Conservation (phyloP, 2,329 filamentous ascomycete genomes). For the Cadophora luteo-olivacea region DNA sequence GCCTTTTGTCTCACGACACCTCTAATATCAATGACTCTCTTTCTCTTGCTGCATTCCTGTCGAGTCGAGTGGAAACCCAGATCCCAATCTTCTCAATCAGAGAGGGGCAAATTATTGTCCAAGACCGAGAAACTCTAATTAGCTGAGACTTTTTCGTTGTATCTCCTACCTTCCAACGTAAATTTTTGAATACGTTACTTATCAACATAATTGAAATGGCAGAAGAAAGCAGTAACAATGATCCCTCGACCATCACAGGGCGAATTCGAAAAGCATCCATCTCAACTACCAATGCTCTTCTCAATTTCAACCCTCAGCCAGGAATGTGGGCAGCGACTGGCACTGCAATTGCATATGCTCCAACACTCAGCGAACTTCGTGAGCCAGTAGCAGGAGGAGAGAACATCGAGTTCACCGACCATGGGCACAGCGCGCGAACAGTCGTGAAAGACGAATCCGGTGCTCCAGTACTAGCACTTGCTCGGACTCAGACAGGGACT, state of each 20-base stretch:
- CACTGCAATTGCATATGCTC: constrained; percentile 32
- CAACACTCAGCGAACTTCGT: constrained; percentile 30
- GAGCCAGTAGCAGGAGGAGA: constrained; percentile 31
- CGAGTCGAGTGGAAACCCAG: too few species aligned
- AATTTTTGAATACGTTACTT: too few species aligned
- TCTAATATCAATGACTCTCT: too few species aligned
- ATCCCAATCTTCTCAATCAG: too few species aligned
- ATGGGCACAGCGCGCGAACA: constrained; percentile 27
- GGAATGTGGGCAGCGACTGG: constrained; percentile 35
- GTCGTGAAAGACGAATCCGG: constrained; percentile 34
- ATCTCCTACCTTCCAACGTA: too few species aligned
- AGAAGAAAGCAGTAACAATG: not conserved
- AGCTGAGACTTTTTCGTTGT: too few species aligned
- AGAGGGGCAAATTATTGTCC: too few species aligned
- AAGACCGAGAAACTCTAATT: too few species aligned
- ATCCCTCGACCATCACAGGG: constrained; percentile 12
- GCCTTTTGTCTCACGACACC: too few species aligned
- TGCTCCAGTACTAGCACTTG: constrained; percentile 13
- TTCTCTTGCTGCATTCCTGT: too few species aligned
- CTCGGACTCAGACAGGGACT: constrained; percentile 16
- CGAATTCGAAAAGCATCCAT: constrained; percentile 28
- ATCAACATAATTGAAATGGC: not conserved
- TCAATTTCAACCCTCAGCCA: constrained; percentile 33
- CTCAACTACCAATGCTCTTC: constrained; percentile 26
- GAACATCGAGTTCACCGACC: constrained; percentile 34